Evolutionary conservation across 2,329 filamentous ascomycete species (phyloP).

Genomic region (Nigrospora osmanthi): DNA sequence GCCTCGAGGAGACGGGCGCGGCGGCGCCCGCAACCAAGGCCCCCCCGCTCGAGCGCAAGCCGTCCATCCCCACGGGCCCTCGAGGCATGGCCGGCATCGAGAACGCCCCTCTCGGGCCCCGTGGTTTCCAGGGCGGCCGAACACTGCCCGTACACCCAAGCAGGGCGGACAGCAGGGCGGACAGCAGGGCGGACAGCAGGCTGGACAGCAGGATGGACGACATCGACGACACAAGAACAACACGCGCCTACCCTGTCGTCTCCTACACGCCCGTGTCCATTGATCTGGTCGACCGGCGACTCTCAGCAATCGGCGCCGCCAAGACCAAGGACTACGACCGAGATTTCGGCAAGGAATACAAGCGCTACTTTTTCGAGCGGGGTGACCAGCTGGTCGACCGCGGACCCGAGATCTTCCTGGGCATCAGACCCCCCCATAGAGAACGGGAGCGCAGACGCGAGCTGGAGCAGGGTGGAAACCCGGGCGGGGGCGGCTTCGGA

Average conservation of each 20-base stretch:
- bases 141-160: conserved; percentile 8
- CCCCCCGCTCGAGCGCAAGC: conserved; percentile 9
- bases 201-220: conserved; percentile 10
- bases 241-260: conserved; percentile 33
- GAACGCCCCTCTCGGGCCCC: conserved; percentile 28
- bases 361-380: conserved; percentile 68
- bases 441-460: conserved; percentile 33
- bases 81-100: conserved; percentile 20
- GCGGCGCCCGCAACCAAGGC: conserved; percentile 12
- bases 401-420: conserved; percentile 62
- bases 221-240: conserved; percentile 18
- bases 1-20: conserved; percentile 40
- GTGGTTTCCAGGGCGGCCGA: conserved; percentile 25
- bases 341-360: conserved; percentile 43
- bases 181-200: conserved; percentile 7
- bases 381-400: conserved; percentile 60
- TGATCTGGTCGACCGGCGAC: conserved; percentile 55
- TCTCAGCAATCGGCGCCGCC: conserved; percentile 46
- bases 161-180: conserved; percentile 8
- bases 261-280: conserved; percentile 51
- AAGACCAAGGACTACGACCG: conserved; percentile 34
- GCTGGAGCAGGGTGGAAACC: conserved; percentile 21
- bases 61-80: conserved; percentile 21
- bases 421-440: conserved; percentile 52
- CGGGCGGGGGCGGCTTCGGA: conserved; percentile 3